Conservation (phyloP, 257 asterid species). For the Salvia splendens region DNA sequence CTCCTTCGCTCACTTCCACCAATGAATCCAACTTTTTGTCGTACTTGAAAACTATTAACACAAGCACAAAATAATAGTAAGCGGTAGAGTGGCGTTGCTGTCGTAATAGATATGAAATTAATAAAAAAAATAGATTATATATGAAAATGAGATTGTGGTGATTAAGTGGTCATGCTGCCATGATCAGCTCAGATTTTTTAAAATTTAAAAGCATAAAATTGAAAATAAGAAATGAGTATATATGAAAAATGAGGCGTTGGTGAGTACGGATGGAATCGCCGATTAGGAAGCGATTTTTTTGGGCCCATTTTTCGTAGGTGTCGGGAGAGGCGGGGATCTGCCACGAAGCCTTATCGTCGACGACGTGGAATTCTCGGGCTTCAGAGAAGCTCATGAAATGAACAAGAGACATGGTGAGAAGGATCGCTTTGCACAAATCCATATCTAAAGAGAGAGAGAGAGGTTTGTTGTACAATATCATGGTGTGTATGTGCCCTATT, state of each 20-base stretch:
- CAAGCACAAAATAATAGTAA: neutral
- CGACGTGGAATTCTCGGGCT: constrained; percentile 43
- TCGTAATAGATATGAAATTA: neutral
- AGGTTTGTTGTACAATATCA: neutral
- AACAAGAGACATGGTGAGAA: constrained; percentile 29
- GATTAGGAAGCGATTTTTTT: constrained; percentile 46
- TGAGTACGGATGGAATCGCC: constrained; percentile 58
- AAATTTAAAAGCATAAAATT: neutral
- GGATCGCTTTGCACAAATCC: constrained; percentile 39
- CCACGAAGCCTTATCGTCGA: constrained; percentile 44
- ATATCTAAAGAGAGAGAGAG: constrained; percentile 27
- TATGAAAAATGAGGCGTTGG: too few relatives aligned
- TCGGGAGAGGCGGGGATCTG: constrained; percentile 55
- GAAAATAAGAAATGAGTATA: neutral
- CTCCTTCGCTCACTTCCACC: constrained; percentile 46
- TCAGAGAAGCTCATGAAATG: constrained; percentile 36
- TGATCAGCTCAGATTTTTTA: too few relatives aligned
- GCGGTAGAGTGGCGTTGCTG: neutral
- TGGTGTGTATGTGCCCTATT: constrained; percentile 19
- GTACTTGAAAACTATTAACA: constrained; percentile 50
- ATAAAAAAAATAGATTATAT: neutral
- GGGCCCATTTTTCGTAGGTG: constrained; percentile 53
- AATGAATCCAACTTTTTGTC: constrained; percentile 52
- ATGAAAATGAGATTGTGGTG: too few relatives aligned
- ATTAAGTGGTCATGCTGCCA: too few relatives aligned